A percentile compares a stretch with the other conserved stretches of the same genome.
phyloP scores from a whole-genome alignment of 805 yeast species.

The Tetrapisispora fleetii region DNA sequence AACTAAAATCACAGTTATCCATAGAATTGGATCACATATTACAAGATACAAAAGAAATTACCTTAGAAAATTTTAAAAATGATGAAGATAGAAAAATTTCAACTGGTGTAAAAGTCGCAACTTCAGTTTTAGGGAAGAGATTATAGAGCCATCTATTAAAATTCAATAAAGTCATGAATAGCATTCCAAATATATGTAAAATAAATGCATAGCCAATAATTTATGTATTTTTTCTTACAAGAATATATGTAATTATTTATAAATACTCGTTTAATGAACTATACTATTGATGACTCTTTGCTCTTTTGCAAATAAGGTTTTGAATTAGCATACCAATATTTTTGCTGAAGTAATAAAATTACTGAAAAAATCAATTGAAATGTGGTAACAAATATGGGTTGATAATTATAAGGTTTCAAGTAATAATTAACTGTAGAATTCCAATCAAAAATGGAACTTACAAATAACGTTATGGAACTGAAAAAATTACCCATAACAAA shows the following conservation, averaged over 20 bases:
- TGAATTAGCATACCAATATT: constrained; percentile 14
- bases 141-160: constrained; percentile 24
- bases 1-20: constrained; percentile 46
- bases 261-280: background rate
- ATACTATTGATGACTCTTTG: background rate
- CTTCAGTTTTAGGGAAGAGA: constrained; percentile 51
- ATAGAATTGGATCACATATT: constrained; percentile 55
- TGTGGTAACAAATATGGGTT: constrained; percentile 12
- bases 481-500: constrained; percentile 8
- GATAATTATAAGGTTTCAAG: constrained; percentile 17
- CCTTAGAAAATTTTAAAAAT: constrained; percentile 49
- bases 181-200: background rate
- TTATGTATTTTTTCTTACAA: background rate
- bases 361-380: constrained; percentile 11
- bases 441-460: constrained; percentile 3
- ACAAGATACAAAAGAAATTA: constrained; percentile 42
- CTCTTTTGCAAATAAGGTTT: constrained; percentile 16
- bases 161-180: no score
- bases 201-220: background rate
- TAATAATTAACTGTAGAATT: constrained; percentile 7
- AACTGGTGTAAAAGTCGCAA: constrained; percentile 54
- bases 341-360: constrained; percentile 21
- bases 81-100: constrained; percentile 53
- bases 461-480: background rate
- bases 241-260: background rate